Evolutionary conservation across 768 basidiomycete genomes (phyloP).

Genomic region (Coprinopsis strossmayeri): DNA sequence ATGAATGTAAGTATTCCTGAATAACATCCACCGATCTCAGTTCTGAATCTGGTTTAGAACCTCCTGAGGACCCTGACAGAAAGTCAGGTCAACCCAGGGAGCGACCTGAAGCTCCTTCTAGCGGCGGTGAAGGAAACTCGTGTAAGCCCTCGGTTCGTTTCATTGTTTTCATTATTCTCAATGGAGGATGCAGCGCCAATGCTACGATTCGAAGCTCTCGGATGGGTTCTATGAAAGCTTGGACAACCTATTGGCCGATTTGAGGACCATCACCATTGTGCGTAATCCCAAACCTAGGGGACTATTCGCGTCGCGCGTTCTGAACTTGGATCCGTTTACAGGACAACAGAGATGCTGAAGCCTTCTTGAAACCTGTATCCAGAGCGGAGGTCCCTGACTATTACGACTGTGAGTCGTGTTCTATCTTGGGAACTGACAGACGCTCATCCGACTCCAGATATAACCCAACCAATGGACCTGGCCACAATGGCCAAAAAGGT

Average conservation of each 20-base stretch:
- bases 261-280: conserved; percentile 71
- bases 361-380: conserved; percentile 90
- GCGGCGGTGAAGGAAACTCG: conserved; percentile 83
- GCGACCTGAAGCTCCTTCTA: conserved; percentile 77
- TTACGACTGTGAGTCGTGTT: conserved; percentile 62
- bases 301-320: conserved; percentile 22
- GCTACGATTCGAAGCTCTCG: conserved; percentile 62
- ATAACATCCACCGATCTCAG: conserved; percentile 19
- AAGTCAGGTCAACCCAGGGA: conserved; percentile 62
- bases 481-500: conserved; percentile 90
- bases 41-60: conserved; percentile 46
- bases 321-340: conserved; percentile 28
- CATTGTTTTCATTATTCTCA: conserved; percentile 11
- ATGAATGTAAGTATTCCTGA: conserved; percentile 36
- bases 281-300: conserved; percentile 22
- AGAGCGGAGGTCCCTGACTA: conserved; percentile 91
- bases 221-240: conserved; percentile 94
- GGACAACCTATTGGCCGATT: conserved; percentile 81
- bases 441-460: conserved; percentile 48
- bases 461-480: conserved; percentile 93
- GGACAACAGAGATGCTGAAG: conserved; percentile 87
- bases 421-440: conserved; percentile 5
- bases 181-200: conserved; percentile 25
- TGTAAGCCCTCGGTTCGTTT: conserved; percentile 46
- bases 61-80: conserved; percentile 83